These are phyloP conservation scores for Colletotrichum sidae DNA, from an alignment of 2,329 filamentous ascomycete species.

Conservation along the genomic window DNA sequence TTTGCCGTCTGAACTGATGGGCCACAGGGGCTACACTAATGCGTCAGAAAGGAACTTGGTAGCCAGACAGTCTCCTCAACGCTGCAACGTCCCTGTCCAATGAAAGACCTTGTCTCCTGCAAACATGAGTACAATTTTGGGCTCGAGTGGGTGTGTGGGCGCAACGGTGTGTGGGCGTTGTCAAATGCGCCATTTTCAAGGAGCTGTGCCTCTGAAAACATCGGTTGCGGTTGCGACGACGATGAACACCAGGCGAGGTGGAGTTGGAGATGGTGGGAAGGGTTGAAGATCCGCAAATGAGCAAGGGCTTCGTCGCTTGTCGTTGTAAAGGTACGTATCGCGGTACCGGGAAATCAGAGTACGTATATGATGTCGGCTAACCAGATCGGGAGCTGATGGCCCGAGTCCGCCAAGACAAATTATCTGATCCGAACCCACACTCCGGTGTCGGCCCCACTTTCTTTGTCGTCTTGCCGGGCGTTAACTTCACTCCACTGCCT, in stretches of 20 bases:
- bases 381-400: constrained; percentile 20
- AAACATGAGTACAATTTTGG: constrained; percentile 15
- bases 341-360: neutral
- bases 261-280: constrained; percentile 1
- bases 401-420: constrained; percentile 36
- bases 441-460: constrained; percentile 30
- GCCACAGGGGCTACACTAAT: constrained; percentile 19
- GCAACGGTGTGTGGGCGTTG: constrained; percentile 13
- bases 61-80: constrained; percentile 9
- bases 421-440: constrained; percentile 39
- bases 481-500: neutral
- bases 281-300: constrained; percentile 21
- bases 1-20: constrained; percentile 17
- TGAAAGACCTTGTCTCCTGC: constrained; percentile 1
- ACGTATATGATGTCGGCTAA: neutral
- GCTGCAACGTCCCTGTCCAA: constrained; percentile 13
- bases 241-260: neutral
- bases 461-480: constrained; percentile 2
- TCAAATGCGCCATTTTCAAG: constrained; percentile 36
- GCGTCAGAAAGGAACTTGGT: constrained; percentile 6
- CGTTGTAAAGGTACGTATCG: constrained; percentile 1
- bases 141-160: constrained; percentile 26
- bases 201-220: neutral
- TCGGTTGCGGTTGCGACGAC: neutral
- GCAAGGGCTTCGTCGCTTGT: constrained; percentile 6